These are phyloP conservation scores for Cadophora sp. DNA, from an alignment of 2,329 filamentous ascomycete species.

Conservation along the genomic window DNA sequence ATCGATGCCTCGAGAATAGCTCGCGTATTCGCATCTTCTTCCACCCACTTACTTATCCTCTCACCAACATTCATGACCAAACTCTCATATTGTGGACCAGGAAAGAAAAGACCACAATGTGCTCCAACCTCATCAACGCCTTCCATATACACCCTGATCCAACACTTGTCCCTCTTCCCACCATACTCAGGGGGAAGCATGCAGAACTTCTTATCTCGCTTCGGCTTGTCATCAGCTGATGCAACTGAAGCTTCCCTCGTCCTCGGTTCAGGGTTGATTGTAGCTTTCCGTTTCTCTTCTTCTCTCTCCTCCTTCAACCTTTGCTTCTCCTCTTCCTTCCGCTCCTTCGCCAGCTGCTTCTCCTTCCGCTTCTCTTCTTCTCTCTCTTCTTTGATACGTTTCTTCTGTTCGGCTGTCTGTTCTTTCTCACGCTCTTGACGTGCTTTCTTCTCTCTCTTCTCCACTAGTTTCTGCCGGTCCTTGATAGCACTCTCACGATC, in stretches of 20 bases:
- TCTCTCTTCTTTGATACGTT: slow-evolving; percentile 41
- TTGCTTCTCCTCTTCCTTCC: slow-evolving; percentile 39
- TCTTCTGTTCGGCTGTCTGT: slow-evolving; percentile 44
- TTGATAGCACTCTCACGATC: slow-evolving; percentile 68
- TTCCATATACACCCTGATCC: slow-evolving; percentile 82
- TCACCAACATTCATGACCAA: slow-evolving; percentile 78
- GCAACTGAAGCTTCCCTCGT: slow-evolving; percentile 29
- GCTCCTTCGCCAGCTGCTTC: slow-evolving; percentile 36
- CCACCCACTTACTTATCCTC: slow-evolving; percentile 73
- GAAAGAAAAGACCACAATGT: slow-evolving; percentile 82
- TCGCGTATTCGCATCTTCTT: slow-evolving; percentile 58
- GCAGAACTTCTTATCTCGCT: slow-evolving; percentile 71
- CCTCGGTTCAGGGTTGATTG: slow-evolving; percentile 31
- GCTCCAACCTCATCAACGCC: slow-evolving; percentile 85
- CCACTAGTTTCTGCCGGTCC: slow-evolving; percentile 65
- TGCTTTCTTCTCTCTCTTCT: slow-evolving; percentile 56
- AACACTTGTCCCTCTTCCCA: slow-evolving; percentile 70
- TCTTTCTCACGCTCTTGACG: slow-evolving; percentile 50
- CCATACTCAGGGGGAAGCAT: slow-evolving; percentile 65
- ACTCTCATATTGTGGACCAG: slow-evolving; percentile 74
- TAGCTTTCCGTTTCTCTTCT: slow-evolving; percentile 38
- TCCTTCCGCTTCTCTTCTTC: slow-evolving; percentile 37
- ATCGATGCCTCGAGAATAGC: slow-evolving; percentile 29
- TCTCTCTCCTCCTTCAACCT: slow-evolving; percentile 41
- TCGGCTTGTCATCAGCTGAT: slow-evolving; percentile 41